Evolutionary conservation across 257 asterid species (phyloP).

Genomic region (Solanum pimpinellifolium): DNA sequence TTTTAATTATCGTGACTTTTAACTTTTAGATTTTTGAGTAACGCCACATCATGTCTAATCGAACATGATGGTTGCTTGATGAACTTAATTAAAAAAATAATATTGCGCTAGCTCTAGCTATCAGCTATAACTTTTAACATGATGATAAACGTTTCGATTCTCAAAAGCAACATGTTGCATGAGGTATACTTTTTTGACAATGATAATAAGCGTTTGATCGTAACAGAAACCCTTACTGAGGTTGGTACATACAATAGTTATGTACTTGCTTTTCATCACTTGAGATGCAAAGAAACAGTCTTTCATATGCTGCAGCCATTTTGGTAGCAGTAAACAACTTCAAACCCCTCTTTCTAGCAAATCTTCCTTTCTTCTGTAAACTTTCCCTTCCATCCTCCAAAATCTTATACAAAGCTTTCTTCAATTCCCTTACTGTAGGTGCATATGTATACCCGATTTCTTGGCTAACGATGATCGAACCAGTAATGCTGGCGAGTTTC

Average conservation of each 20-base stretch:
- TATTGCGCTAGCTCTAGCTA: not conserved
- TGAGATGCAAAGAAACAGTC: slow-evolving; percentile 60
- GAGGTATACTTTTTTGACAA: not conserved
- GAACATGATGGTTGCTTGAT: not conserved
- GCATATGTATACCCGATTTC: slow-evolving; percentile 63
- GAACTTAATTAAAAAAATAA: not conserved
- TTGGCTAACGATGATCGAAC: slow-evolving; percentile 35
- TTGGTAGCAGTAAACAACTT: slow-evolving; percentile 49
- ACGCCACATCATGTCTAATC: not conserved
- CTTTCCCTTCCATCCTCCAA: slow-evolving; percentile 45
- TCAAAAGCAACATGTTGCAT: not conserved
- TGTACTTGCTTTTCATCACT: not conserved
- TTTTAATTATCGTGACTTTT: too few relatives aligned
- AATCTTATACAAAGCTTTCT: slow-evolving; percentile 41
- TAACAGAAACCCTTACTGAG: not conserved
- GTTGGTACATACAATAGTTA: slow-evolving; percentile 8
- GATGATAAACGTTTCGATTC: not conserved
- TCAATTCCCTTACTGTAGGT: slow-evolving; percentile 43
- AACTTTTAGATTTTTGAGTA: not conserved
- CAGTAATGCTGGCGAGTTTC: slow-evolving; percentile 52
- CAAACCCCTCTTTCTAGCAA: slow-evolving; percentile 45
- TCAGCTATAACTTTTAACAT: not conserved
- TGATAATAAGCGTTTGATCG: not conserved
- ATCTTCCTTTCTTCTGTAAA: slow-evolving; percentile 36
- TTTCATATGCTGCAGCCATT: slow-evolving; percentile 80